phyloP scores from a whole-genome alignment of 2,329 filamentous ascomycete species.

The Aspergillus floridensis region DNA sequence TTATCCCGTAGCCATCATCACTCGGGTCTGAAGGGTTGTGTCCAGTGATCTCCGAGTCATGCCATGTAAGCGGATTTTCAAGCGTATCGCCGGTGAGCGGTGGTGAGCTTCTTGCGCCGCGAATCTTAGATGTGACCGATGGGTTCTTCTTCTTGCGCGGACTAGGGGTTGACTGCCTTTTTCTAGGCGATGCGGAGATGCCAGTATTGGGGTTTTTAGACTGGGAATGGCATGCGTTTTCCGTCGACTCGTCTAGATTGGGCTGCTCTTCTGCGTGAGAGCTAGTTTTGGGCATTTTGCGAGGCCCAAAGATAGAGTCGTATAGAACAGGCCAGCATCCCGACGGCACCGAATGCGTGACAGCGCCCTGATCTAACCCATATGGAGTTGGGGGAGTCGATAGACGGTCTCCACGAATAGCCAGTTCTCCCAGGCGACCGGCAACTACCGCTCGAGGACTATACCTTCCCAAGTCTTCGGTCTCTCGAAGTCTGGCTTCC shows the following conservation, averaged over 20 bases:
- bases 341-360: slow-evolving; percentile 13
- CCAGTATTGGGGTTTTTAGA: slow-evolving; percentile 6
- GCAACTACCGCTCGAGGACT: slow-evolving; percentile 42
- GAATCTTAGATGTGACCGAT: slow-evolving; percentile 22
- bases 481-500: slow-evolving; percentile 32
- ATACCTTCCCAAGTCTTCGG: slow-evolving; percentile 32
- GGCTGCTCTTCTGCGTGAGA: slow-evolving; percentile 10
- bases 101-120: slow-evolving; percentile 33
- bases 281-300: slow-evolving; percentile 22
- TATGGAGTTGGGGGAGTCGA: slow-evolving; percentile 18
- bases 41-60: slow-evolving; percentile 61
- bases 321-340: slow-evolving; percentile 12
- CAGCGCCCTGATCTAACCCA: slow-evolving; percentile 10
- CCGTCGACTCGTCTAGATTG: slow-evolving; percentile 10
- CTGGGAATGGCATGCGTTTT: slow-evolving; percentile 11
- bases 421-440: slow-evolving; percentile 40
- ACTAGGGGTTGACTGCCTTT: slow-evolving; percentile 17
- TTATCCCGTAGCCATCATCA: slow-evolving; percentile 63
- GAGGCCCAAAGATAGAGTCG: slow-evolving; percentile 9
- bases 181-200: slow-evolving; percentile 18
- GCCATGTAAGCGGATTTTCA: slow-evolving; percentile 50
- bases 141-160: slow-evolving; percentile 26
- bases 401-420: slow-evolving; percentile 34
- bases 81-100: slow-evolving; percentile 26
- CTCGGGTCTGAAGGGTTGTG: slow-evolving; percentile 56